Evolutionary conservation across 345 rosid genomes (phyloP).

Genomic region (Syzygium jambos): DNA sequence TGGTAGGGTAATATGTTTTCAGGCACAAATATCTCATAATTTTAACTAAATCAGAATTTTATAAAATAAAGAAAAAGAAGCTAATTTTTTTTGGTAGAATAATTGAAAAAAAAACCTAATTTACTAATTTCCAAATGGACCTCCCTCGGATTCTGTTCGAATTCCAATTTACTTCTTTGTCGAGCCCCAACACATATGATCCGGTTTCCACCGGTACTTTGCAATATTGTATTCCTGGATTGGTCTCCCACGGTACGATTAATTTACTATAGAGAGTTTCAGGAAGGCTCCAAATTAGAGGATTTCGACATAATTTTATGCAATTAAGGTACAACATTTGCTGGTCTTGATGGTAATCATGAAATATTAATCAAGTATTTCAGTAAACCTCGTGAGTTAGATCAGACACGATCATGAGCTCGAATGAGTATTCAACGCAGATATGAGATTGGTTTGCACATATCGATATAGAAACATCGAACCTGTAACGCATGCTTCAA

Average conservation of each 20-base stretch:
- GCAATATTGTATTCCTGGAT: neutral
- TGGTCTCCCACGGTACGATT: neutral
- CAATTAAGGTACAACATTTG: neutral
- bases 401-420: neutral
- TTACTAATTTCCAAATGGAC: neutral
- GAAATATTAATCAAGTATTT: neutral
- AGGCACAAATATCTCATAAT: neutral
- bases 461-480: neutral
- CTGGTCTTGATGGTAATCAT: neutral
- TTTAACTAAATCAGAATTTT: neutral
- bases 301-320: neutral
- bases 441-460: neutral
- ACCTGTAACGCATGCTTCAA: neutral
- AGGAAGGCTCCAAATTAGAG: neutral
- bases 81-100: no score
- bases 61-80: no score
- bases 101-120: neutral
- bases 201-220: neutral
- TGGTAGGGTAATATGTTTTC: neutral
- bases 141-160: neutral
- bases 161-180: neutral
- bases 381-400: neutral
- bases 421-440: neutral
- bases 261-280: neutral
- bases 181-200: neutral